phyloP scores from a whole-genome alignment of 2,329 filamentous ascomycete genomes.

The Akanthomyces muscarius region DNA sequence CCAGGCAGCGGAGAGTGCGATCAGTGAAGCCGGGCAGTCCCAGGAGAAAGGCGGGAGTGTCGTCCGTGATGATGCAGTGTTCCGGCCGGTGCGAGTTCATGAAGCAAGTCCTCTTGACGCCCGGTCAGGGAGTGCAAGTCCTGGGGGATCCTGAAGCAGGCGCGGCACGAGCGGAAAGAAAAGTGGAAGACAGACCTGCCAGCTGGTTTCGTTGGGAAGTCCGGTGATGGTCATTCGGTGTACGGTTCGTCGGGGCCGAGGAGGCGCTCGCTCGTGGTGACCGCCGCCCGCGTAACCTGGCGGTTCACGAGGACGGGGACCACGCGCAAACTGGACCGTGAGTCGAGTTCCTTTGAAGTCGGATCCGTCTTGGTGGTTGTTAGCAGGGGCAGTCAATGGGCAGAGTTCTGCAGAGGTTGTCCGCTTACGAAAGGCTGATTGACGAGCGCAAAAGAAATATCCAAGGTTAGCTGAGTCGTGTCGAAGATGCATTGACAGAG shows the following conservation, averaged over 20 bases:
- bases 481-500: not conserved
- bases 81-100: not conserved
- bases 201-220: constrained; percentile 97
- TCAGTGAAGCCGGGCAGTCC: constrained; percentile 8
- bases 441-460: constrained; percentile 20
- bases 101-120: not conserved
- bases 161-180: constrained; percentile 21
- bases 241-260: constrained; percentile 85
- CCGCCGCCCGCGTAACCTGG: constrained; percentile 36
- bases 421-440: constrained; percentile 58
- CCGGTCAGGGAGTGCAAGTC: not conserved
- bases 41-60: not conserved
- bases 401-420: not conserved
- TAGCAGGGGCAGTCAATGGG: constrained; percentile 19
- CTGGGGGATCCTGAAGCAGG: constrained; percentile 4
- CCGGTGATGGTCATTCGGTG: constrained; percentile 97
- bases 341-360: constrained; percentile 97
- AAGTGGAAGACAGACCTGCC: constrained; percentile 83
- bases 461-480: constrained; percentile 18
- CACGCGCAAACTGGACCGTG: constrained; percentile 96
- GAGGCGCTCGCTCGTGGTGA: constrained; percentile 53
- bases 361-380: constrained; percentile 68
- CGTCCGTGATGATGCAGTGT: constrained; percentile 6
- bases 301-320: constrained; percentile 57
- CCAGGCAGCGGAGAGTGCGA: not conserved